These are phyloP conservation scores for Rhamnella rubrinervis DNA, from an alignment of 331 rosid genomes.

Conservation along the genomic window DNA sequence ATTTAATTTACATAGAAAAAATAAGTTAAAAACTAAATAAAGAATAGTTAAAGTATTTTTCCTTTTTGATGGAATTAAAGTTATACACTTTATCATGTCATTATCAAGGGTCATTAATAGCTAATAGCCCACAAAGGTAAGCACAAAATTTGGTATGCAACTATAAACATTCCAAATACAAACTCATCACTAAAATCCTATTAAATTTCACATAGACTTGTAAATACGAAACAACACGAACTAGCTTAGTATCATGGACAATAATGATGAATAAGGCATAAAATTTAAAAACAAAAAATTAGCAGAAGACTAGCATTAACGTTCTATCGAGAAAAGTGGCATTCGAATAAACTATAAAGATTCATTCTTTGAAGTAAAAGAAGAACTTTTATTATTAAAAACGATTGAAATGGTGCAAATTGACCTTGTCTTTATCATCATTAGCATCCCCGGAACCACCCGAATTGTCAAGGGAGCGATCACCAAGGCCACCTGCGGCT, in stretches of 20 bases:
- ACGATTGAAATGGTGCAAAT: not conserved
- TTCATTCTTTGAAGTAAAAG: not conserved
- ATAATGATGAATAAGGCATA: not conserved
- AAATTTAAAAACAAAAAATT: not conserved
- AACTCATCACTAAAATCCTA: not conserved
- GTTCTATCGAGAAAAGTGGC: not conserved
- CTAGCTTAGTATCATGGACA: not conserved
- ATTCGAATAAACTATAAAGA: not conserved
- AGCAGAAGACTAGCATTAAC: not conserved
- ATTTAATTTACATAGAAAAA: too few species aligned
- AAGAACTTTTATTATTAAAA: too few species aligned
- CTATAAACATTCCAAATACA: too few species aligned
- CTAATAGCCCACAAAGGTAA: too few species aligned
- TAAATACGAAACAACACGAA: not conserved
- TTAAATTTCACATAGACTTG: not conserved
- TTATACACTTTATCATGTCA: too few species aligned
- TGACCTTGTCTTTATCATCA: constrained; percentile 61
- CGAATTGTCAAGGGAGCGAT: constrained; percentile 55
- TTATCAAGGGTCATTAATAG: too few species aligned
- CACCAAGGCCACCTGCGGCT: constrained; percentile 26
- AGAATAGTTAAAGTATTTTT: too few species aligned
- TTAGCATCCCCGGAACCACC: constrained; percentile 28
- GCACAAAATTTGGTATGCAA: too few species aligned
- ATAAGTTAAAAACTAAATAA: too few species aligned
- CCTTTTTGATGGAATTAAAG: not conserved